Evolutionary conservation across 208 protist species (phyloP).

Genomic region (Baffinella frigidus): DNA sequence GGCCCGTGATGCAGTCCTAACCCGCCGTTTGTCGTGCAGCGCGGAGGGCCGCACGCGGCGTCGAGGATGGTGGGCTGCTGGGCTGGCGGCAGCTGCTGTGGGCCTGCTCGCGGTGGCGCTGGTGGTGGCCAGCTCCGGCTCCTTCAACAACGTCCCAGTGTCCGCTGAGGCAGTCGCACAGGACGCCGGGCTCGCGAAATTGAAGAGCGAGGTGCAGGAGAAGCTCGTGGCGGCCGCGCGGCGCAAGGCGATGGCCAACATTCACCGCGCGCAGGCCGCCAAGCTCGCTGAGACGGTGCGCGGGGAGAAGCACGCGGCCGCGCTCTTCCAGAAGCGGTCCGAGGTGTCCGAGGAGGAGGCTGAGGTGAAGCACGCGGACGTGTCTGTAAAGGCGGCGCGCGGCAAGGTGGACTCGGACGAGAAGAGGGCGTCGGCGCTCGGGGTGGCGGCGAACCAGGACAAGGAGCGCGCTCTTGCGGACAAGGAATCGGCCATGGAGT

Average conservation of each 20-base stretch:
- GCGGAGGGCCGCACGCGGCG: too few relatives aligned
- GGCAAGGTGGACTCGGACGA: neutral
- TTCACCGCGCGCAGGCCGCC: neutral
- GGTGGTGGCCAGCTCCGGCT: neutral
- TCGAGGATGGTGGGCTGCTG: too few relatives aligned
- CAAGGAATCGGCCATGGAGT: conserved; percentile 43
- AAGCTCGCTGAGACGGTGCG: neutral
- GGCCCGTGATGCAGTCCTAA: too few relatives aligned
- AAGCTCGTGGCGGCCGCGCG: conserved; percentile 40
- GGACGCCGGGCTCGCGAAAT: neutral
- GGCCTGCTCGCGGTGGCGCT: neutral
- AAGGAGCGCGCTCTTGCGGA: neutral
- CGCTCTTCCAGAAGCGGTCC: neutral
- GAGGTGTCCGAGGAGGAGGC: neutral
- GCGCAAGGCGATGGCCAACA: conserved; percentile 29
- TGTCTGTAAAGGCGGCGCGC: neutral
- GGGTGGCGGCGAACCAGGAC: neutral
- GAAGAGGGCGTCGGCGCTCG: neutral
- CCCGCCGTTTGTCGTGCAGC: too few relatives aligned
- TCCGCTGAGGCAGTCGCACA: neutral
- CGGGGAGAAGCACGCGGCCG: neutral
- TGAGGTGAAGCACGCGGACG: neutral
- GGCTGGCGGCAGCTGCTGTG: neutral
- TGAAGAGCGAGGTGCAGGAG: conserved; percentile 35
- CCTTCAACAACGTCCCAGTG: too few relatives aligned